Percentiles rank a stretch among this genome's conserved stretches.
phyloP scores from a whole-genome alignment of 768 basidiomycete genomes.

The Kwoniella bestiolae region DNA sequence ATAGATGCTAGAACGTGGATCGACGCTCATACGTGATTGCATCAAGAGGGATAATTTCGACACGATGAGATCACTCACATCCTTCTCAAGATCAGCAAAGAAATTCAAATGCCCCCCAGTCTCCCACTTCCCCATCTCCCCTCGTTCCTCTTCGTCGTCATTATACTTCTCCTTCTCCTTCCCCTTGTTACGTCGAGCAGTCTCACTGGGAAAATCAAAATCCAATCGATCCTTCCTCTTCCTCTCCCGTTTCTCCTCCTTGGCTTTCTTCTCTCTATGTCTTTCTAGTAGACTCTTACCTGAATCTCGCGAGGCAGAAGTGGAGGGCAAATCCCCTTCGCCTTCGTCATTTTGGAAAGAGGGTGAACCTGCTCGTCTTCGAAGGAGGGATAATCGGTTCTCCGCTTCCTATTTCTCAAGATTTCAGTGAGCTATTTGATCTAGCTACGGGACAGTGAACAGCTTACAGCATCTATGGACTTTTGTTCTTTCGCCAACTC shows the following conservation, averaged over 20 bases:
- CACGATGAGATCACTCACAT: constrained; percentile 29
- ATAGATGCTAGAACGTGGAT: too few relatives aligned
- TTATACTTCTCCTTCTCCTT: constrained; percentile 31
- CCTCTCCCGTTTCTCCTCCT: constrained; percentile 49
- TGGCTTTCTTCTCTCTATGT: constrained; percentile 42
- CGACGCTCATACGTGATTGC: neutral
- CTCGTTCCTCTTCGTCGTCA: constrained; percentile 27
- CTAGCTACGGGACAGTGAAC: neutral
- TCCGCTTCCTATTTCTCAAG: constrained; percentile 40
- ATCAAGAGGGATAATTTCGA: neutral
- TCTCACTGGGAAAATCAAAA: constrained; percentile 54
- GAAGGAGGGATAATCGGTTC: constrained; percentile 49
- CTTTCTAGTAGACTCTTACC: constrained; percentile 27
- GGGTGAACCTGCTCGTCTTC: constrained; percentile 46
- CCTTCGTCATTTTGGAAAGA: constrained; percentile 30
- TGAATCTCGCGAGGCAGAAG: constrained; percentile 21
- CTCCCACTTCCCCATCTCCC: constrained; percentile 36
- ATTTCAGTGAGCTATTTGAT: neutral
- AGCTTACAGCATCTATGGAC: constrained; percentile 48
- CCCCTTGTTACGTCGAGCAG: constrained; percentile 22
- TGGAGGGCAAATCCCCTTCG: constrained; percentile 51
- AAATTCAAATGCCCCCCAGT: constrained; percentile 55
- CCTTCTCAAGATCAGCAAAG: constrained; percentile 56
- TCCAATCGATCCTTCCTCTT: constrained; percentile 49
- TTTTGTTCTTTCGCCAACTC: constrained; percentile 49